phyloP scores from a whole-genome alignment of 805 yeast species.

The Isabelozyma rhagii region DNA sequence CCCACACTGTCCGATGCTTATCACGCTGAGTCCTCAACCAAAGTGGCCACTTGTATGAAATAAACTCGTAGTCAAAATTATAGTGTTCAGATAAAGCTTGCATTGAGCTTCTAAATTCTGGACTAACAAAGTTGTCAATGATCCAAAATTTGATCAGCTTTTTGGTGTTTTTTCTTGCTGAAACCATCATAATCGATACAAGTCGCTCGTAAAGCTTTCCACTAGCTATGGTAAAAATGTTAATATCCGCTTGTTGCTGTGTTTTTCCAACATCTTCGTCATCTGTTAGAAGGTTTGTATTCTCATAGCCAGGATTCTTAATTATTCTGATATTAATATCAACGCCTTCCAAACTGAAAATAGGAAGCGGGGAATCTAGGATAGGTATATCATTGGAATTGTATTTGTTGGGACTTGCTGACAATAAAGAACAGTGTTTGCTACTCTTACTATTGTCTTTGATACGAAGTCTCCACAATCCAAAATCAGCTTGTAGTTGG shows the following conservation, averaged over 20 bases:
- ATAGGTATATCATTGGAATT: constrained; percentile 24
- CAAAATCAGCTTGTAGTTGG: constrained; percentile 74
- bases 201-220: constrained; percentile 78
- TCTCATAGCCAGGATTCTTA: constrained; percentile 24
- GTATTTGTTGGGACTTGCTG: constrained; percentile 42
- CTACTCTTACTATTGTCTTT: constrained; percentile 28
- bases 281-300: constrained; percentile 5
- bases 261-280: constrained; percentile 6
- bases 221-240: constrained; percentile 79
- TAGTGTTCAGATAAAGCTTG: constrained; percentile 55
- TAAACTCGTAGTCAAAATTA: constrained; percentile 68
- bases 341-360: constrained; percentile 45
- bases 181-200: constrained; percentile 72
- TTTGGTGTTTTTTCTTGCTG: constrained; percentile 63
- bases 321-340: constrained; percentile 44
- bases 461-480: constrained; percentile 56
- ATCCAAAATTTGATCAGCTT: constrained; percentile 77
- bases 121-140: constrained; percentile 75
- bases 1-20: constrained; percentile 80
- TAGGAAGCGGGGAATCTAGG: constrained; percentile 22
- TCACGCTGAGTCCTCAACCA: constrained; percentile 83
- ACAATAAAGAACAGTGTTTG: constrained; percentile 20
- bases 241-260: constrained; percentile 55
- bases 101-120: constrained; percentile 59
- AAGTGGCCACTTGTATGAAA: constrained; percentile 90